Evolutionary conservation across 2,329 filamentous ascomycete species (phyloP), one percentile per base, ranked within the genome.

Genomic region (Colletotrichum sp.): DNA sequence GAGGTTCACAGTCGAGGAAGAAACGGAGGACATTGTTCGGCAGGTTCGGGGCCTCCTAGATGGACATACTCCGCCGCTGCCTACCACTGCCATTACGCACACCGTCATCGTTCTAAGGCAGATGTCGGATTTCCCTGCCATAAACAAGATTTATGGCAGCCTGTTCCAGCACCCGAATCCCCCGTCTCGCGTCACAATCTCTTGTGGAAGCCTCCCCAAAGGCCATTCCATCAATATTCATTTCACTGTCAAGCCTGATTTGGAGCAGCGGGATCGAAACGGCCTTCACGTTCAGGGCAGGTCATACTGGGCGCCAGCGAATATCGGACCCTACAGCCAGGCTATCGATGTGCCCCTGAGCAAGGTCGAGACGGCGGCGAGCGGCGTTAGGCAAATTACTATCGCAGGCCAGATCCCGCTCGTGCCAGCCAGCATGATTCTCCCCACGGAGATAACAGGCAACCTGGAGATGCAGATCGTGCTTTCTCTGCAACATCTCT

Each of bases 301-400:
- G 52, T 98, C 95, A 13, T 98, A 98, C 88, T 99, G 97, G 97
- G 97, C 97, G 0, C 97, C 97, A 0, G 96, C 97, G 25, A 98
- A 98, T 81, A 98, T 99, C 70, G 97, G 97, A 0, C 97, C 97
- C 0, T 98, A 98, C 84, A 98, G 96, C 72, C 97, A 99, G 86
- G 95, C 96, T 6, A 92, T 97, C 66, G 88, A 90, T 3, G 85
- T 91, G 13, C 85, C 82, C 5, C 71, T 85, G 15, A 80, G 79
- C 34, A 61, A 52, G 12, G 48, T 19, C 7, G 59, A 66, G 22
- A 25, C 6, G 71, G 75, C 19, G 64, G 69, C n/a, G 77, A 75
- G 6, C 80, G 81, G 3, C 11, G 77, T 84, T 4, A 82, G 84
- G 48, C 76, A 84, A 2, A 85, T 96, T 19, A 93, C 92, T 71